These are phyloP conservation scores for Naganishia sp. DNA, from an alignment of 1,284 basidiomycete species.

Conservation along the genomic window DNA sequence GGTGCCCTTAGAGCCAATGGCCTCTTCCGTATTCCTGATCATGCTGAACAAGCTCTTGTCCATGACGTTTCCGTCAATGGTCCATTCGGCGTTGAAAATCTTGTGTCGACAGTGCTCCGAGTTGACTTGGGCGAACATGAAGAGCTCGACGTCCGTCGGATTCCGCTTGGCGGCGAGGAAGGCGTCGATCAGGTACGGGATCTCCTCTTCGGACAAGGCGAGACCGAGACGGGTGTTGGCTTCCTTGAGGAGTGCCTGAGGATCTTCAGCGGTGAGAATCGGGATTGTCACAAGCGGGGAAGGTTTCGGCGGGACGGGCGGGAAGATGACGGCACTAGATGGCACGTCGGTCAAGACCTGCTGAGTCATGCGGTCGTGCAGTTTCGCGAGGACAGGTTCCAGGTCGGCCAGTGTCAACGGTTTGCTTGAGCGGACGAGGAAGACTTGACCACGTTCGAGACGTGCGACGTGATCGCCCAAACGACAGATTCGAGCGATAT, in stretches of 20 bases:
- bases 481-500: conserved; percentile 86
- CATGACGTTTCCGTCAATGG: conserved; percentile 70
- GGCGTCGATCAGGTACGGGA: conserved; percentile 87
- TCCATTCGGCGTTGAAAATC: conserved; percentile 99
- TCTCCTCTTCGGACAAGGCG: conserved; percentile 85
- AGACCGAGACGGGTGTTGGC: conserved; percentile 88
- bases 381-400: conserved; percentile 62
- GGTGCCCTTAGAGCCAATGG: conserved; percentile 68
- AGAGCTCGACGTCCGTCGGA: conserved; percentile 95
- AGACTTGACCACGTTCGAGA: conserved; percentile 80
- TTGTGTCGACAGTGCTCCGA: conserved; percentile 99
- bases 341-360: conserved; percentile 65
- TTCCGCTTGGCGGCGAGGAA: conserved; percentile 77
- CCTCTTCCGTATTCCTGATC: conserved; percentile 94
- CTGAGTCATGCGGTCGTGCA: conserved; percentile 98
- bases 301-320: conserved; percentile 62
- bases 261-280: conserved; percentile 59
- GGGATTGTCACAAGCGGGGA: conserved; percentile 70
- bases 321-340: conserved; percentile 67
- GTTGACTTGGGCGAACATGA: conserved; percentile 99
- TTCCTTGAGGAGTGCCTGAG: conserved; percentile 61
- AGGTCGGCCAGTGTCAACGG: conserved; percentile 51
- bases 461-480: conserved; percentile 70
- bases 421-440: conserved; percentile 63
- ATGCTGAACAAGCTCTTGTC: conserved; percentile 88